phyloP scores from a whole-genome alignment of 306 rosid genomes.

The Gynostemma pentaphyllum region DNA sequence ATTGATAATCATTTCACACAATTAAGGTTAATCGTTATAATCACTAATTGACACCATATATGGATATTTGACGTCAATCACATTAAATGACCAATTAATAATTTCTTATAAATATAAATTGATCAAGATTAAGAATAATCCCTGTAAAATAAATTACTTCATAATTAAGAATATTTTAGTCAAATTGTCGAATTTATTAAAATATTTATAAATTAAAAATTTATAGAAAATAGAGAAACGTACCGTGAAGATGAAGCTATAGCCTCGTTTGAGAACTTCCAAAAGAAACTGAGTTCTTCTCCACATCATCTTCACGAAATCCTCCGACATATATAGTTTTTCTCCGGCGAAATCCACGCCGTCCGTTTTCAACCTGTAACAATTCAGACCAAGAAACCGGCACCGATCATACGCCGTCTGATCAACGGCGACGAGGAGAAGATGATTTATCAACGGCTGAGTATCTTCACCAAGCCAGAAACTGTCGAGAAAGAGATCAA shows the following conservation, averaged over 20 bases:
- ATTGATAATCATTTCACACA: too few species aligned
- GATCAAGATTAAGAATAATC: too few species aligned
- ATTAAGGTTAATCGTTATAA: too few species aligned
- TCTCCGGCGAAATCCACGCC: constrained; percentile 50
- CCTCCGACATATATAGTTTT: constrained; percentile 55
- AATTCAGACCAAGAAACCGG: constrained; percentile 31
- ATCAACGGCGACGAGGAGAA: constrained; percentile 58
- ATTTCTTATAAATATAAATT: too few species aligned
- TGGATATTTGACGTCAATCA: too few species aligned
- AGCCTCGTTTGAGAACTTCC: constrained; percentile 64
- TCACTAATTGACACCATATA: too few species aligned
- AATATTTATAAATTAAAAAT: neutral
- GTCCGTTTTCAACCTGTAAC: constrained; percentile 42
- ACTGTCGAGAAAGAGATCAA: constrained; percentile 55
- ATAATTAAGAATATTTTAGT: too few species aligned
- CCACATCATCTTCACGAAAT: constrained; percentile 84
- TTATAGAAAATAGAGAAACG: neutral
- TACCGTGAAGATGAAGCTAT: constrained; percentile 63
- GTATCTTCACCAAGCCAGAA: constrained; percentile 70
- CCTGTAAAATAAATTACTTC: too few species aligned
- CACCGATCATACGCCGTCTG: constrained; percentile 59
- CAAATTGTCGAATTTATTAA: too few species aligned
- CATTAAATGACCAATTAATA: too few species aligned
- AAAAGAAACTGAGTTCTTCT: constrained; percentile 40
- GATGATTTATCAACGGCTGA: constrained; percentile 27